Evolutionary conservation across 2,329 filamentous ascomycete species (phyloP).

Genomic region (Sporothrix inflata): DNA sequence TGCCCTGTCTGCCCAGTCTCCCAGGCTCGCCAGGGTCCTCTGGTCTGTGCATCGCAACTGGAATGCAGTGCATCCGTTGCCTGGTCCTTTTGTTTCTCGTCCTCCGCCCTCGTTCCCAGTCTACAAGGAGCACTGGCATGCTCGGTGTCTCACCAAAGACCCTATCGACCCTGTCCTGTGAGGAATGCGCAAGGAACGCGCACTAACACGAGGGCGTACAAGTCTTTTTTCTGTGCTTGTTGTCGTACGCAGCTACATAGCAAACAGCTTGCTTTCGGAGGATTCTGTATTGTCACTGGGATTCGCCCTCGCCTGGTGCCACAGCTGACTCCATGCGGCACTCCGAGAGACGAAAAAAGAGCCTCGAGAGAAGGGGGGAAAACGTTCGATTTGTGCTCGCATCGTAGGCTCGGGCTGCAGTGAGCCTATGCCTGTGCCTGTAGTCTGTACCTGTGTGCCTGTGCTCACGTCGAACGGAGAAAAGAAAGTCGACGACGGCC

Average conservation of each 20-base stretch:
- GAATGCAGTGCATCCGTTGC: background rate
- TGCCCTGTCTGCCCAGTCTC: background rate
- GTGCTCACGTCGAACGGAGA: conserved; percentile 2
- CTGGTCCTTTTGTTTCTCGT: background rate
- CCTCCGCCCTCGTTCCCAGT: background rate
- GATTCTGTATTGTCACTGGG: conserved; percentile 12
- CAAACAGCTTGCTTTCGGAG: conserved; percentile 2
- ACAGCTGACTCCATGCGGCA: conserved; percentile 14
- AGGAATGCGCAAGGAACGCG: conserved; percentile 15
- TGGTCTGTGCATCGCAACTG: conserved; percentile 7
- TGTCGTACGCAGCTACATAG: background rate
- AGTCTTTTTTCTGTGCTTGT: background rate
- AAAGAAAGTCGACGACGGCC: background rate
- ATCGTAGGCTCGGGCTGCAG: background rate
- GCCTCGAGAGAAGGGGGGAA: background rate
- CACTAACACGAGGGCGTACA: conserved; percentile 13
- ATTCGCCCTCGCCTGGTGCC: background rate
- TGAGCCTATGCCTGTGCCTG: background rate
- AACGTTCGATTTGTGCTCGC: background rate
- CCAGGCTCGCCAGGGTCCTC: background rate
- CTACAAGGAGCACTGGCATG: conserved; percentile 24
- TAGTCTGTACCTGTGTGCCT: background rate
- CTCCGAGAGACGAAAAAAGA: conserved; percentile 2
- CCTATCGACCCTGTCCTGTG: conserved; percentile 3
- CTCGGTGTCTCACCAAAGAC: conserved; percentile 13